phyloP scores from a whole-genome alignment of 2,329 filamentous ascomycete genomes.

The Ophiostoma himal-ulmi region DNA sequence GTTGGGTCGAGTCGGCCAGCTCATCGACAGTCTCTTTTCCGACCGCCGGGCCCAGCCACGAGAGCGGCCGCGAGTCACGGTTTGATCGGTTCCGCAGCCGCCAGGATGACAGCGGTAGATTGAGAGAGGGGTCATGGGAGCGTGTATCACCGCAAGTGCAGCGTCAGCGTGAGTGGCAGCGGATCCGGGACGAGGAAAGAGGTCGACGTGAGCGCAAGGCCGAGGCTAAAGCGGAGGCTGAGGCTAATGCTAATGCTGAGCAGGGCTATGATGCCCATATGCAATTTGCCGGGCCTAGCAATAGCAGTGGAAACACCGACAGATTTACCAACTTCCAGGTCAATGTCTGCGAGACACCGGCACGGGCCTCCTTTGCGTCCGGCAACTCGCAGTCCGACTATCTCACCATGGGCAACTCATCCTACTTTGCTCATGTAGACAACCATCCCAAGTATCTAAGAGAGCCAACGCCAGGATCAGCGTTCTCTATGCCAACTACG shows the following conservation, averaged over 20 bases:
- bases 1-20: not conserved
- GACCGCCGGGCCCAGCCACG: not conserved
- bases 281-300: not conserved
- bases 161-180: slow-evolving; percentile 12
- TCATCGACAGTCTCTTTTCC: not conserved
- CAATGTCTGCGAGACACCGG: not conserved
- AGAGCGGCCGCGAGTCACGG: slow-evolving; percentile 3
- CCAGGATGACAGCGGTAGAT: slow-evolving; percentile 19
- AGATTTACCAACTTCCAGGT: not conserved
- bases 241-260: not conserved
- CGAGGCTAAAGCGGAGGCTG: not conserved
- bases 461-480: not conserved
- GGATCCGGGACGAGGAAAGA: slow-evolving; percentile 9
- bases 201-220: not conserved
- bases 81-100: slow-evolving; percentile 4
- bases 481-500: not conserved
- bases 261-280: not conserved
- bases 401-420: not conserved
- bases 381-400: not conserved
- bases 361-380: not conserved
- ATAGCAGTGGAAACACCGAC: not conserved
- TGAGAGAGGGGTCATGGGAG: slow-evolving; percentile 20
- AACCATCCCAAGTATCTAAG: not conserved
- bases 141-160: slow-evolving; percentile 22
- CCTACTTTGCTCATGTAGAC: slow-evolving; percentile 4